These are phyloP conservation scores for Pleurotus eryngii DNA, from an alignment of 768 basidiomycete genomes.

Conservation along the genomic window DNA sequence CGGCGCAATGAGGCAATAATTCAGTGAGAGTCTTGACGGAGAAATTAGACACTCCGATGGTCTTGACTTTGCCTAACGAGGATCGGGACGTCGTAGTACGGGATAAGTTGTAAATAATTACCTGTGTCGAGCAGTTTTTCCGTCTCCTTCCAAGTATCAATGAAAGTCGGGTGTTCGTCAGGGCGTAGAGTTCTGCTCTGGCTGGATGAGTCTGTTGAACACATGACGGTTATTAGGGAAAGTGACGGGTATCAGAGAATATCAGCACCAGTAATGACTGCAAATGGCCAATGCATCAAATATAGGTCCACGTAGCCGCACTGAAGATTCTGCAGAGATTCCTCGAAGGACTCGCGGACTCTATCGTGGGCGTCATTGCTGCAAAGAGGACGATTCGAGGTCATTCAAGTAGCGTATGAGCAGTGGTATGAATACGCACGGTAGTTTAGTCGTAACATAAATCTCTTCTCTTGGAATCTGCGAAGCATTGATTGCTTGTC, in stretches of 20 bases:
- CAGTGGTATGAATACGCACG: not conserved
- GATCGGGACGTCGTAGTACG: not conserved
- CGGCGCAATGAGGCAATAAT: conserved; percentile 40
- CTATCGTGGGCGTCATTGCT: conserved; percentile 24
- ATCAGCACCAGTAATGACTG: not conserved
- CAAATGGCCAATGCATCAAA: conserved; percentile 24
- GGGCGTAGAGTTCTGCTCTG: conserved; percentile 11
- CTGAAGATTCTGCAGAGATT: conserved; percentile 31
- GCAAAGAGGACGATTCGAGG: not conserved
- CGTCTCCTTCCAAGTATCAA: conserved; percentile 23
- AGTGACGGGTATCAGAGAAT: too few species aligned
- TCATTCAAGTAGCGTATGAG: not conserved
- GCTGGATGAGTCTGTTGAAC: not conserved
- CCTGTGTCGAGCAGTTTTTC: conserved; percentile 17
- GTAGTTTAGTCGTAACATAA: conserved; percentile 5
- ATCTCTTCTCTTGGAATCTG: conserved; percentile 2
- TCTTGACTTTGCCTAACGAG: conserved; percentile 35
- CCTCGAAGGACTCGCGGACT: conserved; percentile 35
- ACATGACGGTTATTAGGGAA: too few species aligned
- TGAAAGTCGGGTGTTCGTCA: conserved; percentile 20
- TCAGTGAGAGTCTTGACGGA: conserved; percentile 38
- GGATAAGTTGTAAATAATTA: not conserved
- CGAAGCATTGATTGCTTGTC: conserved; percentile 1
- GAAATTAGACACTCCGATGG: conserved; percentile 59
- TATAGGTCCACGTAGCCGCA: conserved; percentile 42